These are phyloP conservation scores for Aphanomyces invadans DNA, from an alignment of 352 stramenopile species.

Conservation along the genomic window DNA sequence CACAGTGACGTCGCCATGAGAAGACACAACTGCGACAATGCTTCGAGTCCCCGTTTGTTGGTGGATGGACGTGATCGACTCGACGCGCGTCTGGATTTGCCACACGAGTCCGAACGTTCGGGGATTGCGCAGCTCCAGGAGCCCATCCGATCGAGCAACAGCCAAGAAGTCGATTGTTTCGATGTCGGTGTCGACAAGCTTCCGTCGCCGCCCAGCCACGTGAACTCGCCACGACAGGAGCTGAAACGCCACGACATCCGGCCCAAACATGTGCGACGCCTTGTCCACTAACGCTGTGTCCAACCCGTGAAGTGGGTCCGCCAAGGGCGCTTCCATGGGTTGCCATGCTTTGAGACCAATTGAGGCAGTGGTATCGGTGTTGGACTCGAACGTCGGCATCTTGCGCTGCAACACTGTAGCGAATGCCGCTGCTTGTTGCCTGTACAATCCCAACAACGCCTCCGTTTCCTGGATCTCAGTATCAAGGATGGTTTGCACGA, in stretches of 20 bases:
- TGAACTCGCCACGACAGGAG: conserved; percentile 1
- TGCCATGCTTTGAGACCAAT: background rate
- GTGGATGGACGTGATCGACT: conserved; percentile 1
- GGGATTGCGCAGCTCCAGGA: background rate
- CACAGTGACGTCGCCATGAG: conserved; percentile 1
- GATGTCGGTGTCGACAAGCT: background rate
- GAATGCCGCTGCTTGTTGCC: background rate
- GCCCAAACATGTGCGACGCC: background rate
- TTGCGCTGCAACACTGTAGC: too few relatives aligned
- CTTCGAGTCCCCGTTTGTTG: background rate
- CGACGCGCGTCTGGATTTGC: background rate
- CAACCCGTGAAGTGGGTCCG: background rate
- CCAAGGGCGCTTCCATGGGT: background rate
- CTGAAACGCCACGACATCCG: background rate
- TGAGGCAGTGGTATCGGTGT: background rate
- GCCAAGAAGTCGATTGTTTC: conserved; percentile 4
- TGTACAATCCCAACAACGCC: background rate
- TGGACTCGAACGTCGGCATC: too few relatives aligned
- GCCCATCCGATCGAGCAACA: background rate
- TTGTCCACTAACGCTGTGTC: background rate
- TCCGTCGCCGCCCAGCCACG: background rate
- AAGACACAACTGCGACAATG: background rate
- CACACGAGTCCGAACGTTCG: background rate
- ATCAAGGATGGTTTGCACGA: background rate
- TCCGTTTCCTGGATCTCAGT: background rate